A percentile compares a stretch with the other conserved stretches of the same genome.
Evolutionary conservation across 2,329 filamentous ascomycete species (phyloP).

Genomic region (Clarireedia sp.): DNA sequence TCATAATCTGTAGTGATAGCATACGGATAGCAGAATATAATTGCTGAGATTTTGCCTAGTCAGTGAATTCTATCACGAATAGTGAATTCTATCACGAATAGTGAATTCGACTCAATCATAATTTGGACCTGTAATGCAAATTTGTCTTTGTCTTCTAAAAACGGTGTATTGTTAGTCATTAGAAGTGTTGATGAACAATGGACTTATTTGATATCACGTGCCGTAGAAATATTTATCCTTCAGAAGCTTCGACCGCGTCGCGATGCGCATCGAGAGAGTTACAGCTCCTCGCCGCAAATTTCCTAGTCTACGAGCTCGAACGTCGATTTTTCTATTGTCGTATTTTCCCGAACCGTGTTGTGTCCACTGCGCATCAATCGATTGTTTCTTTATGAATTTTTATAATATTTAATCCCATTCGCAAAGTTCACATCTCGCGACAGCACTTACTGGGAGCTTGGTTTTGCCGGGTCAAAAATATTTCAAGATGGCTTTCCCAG

Average conservation of each 20-base stretch:
- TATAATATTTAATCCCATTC: constrained; percentile 13
- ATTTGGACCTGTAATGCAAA: too few species aligned
- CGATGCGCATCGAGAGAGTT: constrained; percentile 11
- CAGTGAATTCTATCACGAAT: too few species aligned
- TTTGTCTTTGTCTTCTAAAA: neutral
- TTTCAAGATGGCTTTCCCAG: constrained; percentile 18
- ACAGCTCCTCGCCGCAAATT: constrained; percentile 6
- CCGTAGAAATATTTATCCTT: constrained; percentile 4
- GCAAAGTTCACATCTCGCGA: constrained; percentile 12
- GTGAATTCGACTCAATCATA: too few species aligned
- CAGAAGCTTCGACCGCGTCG: constrained; percentile 11
- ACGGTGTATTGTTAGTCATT: too few species aligned
- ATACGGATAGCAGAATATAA: too few species aligned
- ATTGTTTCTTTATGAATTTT: constrained; percentile 19
- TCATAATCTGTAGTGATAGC: too few species aligned
- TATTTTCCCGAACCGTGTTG: constrained; percentile 3
- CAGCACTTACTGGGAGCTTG: neutral
- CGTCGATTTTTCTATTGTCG: constrained; percentile 7
- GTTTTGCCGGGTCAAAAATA: neutral
- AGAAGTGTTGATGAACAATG: too few species aligned
- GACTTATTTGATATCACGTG: constrained; percentile 7
- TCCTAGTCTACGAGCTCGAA: constrained; percentile 1
- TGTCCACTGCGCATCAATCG: constrained; percentile 1
- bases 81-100: too few species aligned
- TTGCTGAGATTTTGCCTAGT: too few species aligned